Conservation (phyloP, 768 basidiomycete species). For the Phanerochaete sordida region DNA sequence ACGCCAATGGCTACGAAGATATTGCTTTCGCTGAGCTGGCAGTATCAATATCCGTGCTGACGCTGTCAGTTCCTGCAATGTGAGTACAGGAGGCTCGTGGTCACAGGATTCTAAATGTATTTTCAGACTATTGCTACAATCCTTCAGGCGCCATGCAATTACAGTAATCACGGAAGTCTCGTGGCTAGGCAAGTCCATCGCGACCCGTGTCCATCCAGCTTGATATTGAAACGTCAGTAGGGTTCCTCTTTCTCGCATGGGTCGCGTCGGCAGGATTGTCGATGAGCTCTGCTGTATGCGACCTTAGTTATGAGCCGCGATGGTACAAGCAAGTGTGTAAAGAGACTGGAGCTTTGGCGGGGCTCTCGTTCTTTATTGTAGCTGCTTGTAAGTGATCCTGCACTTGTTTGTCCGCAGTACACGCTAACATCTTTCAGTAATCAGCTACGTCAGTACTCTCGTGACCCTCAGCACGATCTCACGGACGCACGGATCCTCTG, state of each 20-base stretch:
- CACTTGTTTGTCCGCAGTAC: not conserved
- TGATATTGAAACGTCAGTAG: not conserved
- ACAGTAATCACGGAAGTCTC: not conserved
- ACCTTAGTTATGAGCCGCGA: not conserved
- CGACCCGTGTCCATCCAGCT: not conserved
- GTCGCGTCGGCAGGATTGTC: not conserved
- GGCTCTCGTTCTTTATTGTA: not conserved
- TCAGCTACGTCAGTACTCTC: not conserved
- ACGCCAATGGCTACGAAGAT: not conserved
- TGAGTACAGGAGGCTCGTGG: not conserved
- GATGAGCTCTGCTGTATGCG: not conserved
- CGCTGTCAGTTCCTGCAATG: not conserved
- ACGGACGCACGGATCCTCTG: not conserved
- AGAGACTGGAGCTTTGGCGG: not conserved
- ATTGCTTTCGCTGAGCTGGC: not conserved
- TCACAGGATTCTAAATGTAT: not conserved
- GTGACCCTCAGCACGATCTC: not conserved
- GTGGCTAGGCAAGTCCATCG: not conserved
- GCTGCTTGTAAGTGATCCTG: not conserved
- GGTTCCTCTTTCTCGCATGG: not conserved
- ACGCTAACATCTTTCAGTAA: not conserved
- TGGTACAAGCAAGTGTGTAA: not conserved
- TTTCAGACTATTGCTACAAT: not conserved
- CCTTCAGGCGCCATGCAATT: not conserved
- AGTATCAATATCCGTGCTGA: not conserved